Base-by-base conservation (phyloP, 495 filamentous ascomycete genomes). In the Lasiosphaeria ovina region DNA sequence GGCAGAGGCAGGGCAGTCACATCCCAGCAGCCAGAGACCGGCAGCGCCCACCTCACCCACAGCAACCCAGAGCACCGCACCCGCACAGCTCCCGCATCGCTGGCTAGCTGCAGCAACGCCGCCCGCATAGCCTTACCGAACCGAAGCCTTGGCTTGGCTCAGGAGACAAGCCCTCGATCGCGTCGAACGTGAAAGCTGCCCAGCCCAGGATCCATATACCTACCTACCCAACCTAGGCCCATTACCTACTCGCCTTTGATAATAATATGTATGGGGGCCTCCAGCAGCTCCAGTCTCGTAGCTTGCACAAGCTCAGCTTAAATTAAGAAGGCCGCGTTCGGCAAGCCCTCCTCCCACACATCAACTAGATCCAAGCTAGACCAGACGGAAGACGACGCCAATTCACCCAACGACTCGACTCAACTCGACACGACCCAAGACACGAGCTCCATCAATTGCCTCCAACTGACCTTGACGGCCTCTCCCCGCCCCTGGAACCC, bases 51-150 rank as follows among this genome's bases (percentile, higher is more conserved):
- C 44, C 44, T 9, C 44, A 11, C 12, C 8, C 8, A 24, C 24
- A 24, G 24, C 24, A 24, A 24, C 24, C 24, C 24, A 24, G 24
- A 54, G 9, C 9, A 33, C 11, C 51, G 16, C 8, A 31, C 12
- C 51, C 33, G 51, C 11, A 11, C 33, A 10, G 51, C 31, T 34
- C 51, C 31, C 11, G 51, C 24, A 24, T 24, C 24, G n/a, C 24
- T 24, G 24, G 24, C 24, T 24, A 24, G 1, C 44, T n/a, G 44
- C 44, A 14, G 44, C 44, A n/a, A 11, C 12, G 12, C 16, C 16
- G 44, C 44, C 44, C 44, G 44, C 44, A 47, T 47, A 47, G 44
- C 44, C 44, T n/a, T 47, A n/a, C 44, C 14, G 38, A 42, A 42
- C 38, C 44, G 11, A 11, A n/a, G 44, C 44, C 44, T n/a, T 47